Percentiles rank a stretch among this genome's conserved stretches.
These are phyloP conservation scores for Globisporangium nodosum DNA, from an alignment of 352 stramenopile genomes.

Conservation along the genomic window DNA sequence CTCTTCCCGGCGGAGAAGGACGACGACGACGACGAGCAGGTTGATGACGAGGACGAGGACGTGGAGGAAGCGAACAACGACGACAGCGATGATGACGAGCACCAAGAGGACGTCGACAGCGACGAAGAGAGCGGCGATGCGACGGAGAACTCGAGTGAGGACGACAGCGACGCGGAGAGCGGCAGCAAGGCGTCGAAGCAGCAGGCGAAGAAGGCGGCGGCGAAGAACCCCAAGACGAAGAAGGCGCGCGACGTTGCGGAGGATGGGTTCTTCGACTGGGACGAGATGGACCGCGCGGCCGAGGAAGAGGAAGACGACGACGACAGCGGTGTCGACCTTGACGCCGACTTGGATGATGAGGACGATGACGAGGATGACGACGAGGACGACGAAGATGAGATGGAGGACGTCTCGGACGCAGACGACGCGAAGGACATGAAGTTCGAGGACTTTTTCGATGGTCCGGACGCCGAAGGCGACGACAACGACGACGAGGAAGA, in stretches of 20 bases:
- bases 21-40: constrained; percentile 7
- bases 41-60: constrained; percentile 17
- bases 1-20: constrained; percentile 53
- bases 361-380: constrained; percentile 32
- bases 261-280: constrained; percentile 84
- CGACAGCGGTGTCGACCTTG: constrained; percentile 25
- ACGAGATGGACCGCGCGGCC: constrained; percentile 82
- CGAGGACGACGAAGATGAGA: constrained; percentile 39
- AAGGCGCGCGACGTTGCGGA: constrained; percentile 62
- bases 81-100: too few relatives aligned
- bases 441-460: constrained; percentile 62
- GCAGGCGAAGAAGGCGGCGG: constrained; percentile 3
- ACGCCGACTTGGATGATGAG: constrained; percentile 19
- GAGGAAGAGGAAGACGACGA: constrained; percentile 59
- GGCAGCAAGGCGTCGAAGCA: constrained; percentile 25
- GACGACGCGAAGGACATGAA: constrained; percentile 50
- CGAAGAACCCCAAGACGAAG: constrained; percentile 40
- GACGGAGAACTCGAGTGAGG: constrained; percentile 7
- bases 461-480: constrained; percentile 32
- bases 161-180: constrained; percentile 14
- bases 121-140: constrained; percentile 9
- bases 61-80: constrained; percentile 1
- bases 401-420: constrained; percentile 45
- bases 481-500: constrained; percentile 15
- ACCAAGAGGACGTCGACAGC: constrained; percentile 11